phyloP scores from a whole-genome alignment of 2,329 filamentous ascomycete genomes.

The Podosphaera aphanis region DNA sequence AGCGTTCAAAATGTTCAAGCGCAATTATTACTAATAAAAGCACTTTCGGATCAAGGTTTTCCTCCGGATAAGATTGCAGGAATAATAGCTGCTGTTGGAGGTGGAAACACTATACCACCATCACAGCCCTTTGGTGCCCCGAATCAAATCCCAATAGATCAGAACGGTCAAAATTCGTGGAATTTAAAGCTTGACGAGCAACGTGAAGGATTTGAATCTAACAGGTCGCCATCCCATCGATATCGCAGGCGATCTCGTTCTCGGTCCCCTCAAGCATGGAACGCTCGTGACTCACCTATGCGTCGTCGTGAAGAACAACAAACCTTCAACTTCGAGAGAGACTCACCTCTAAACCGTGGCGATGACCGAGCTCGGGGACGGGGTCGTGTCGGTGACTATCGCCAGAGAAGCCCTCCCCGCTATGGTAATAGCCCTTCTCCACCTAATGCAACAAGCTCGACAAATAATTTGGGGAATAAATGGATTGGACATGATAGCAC shows the following conservation, averaged over 20 bases:
- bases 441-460: slow-evolving; percentile 14
- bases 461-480: slow-evolving; percentile 32
- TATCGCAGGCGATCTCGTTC: slow-evolving; percentile 47
- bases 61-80: slow-evolving; percentile 47
- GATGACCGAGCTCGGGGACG: slow-evolving; percentile 27
- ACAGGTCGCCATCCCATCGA: slow-evolving; percentile 35
- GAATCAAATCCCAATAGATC: slow-evolving; percentile 6
- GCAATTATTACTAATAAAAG: slow-evolving; percentile 52
- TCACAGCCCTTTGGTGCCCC: slow-evolving; percentile 8
- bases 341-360: slow-evolving; percentile 38
- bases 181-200: slow-evolving; percentile 19
- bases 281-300: slow-evolving; percentile 33
- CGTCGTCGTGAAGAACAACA: slow-evolving; percentile 23
- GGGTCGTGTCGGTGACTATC: slow-evolving; percentile 44
- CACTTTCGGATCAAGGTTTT: slow-evolving; percentile 51
- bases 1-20: no score
- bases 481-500: slow-evolving; percentile 58
- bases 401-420: slow-evolving; percentile 65
- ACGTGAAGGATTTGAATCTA: slow-evolving; percentile 25
- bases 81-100: slow-evolving; percentile 20
- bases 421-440: slow-evolving; percentile 41
- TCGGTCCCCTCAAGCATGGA: slow-evolving; percentile 56
- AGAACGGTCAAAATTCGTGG: slow-evolving; percentile 19
- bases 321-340: slow-evolving; percentile 47
- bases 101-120: slow-evolving; percentile 8